Percentiles rank a stretch among this genome's conserved stretches.
These are phyloP conservation scores for Bauhinia variegata DNA, from an alignment of 306 rosid genomes.

Conservation along the genomic window DNA sequence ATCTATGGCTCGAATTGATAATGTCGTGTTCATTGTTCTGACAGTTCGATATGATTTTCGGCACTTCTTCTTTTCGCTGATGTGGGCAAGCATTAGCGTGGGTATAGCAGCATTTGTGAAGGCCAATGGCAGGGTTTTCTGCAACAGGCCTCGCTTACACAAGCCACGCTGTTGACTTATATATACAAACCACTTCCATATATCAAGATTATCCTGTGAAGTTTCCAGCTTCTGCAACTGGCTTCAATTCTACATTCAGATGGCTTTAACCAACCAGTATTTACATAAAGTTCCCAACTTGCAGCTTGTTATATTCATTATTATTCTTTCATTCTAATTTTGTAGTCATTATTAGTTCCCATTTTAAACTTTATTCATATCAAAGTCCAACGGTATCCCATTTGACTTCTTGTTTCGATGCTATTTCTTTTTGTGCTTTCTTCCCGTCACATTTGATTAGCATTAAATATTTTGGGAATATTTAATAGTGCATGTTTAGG, in stretches of 20 bases:
- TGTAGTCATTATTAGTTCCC: conserved; percentile 38
- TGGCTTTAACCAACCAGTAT: conserved; percentile 35
- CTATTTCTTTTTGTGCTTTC: conserved; percentile 22
- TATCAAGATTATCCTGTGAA: conserved; percentile 23
- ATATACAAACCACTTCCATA: conserved; percentile 8
- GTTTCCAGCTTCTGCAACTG: conserved; percentile 40
- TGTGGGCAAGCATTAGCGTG: conserved; percentile 85
- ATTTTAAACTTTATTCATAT: conserved; percentile 34
- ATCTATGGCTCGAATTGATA: not conserved
- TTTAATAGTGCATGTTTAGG: no score
- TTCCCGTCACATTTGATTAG: no score
- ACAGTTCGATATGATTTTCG: conserved; percentile 78
- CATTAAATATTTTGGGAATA: no score
- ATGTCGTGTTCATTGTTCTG: conserved; percentile 20
- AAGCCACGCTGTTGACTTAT: conserved; percentile 56
- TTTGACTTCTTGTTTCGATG: conserved; percentile 31
- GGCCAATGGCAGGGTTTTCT: conserved; percentile 89
- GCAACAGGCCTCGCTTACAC: conserved; percentile 90
- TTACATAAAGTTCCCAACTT: conserved; percentile 25
- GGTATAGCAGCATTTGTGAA: conserved; percentile 82
- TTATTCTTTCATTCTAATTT: conserved; percentile 39
- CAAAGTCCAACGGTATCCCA: conserved; percentile 29
- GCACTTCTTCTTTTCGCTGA: conserved; percentile 76
- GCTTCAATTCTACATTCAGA: conserved; percentile 26
- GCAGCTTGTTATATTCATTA: conserved; percentile 37